Percentiles rank a stretch among this genome's conserved stretches.
These are phyloP conservation scores for Arachis stenosperma DNA, from an alignment of 306 rosid genomes.

Conservation along the genomic window DNA sequence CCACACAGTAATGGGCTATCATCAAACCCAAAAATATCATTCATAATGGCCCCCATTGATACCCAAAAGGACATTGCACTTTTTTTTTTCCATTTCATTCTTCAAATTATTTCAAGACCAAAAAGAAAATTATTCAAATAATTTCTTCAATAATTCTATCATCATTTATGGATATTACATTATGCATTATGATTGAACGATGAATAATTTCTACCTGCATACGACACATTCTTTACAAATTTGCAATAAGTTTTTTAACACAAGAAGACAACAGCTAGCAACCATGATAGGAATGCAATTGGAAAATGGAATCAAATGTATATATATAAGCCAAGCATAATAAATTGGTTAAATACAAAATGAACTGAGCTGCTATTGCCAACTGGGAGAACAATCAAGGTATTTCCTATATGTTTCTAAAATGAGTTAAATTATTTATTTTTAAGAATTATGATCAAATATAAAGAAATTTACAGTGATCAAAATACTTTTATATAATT, in stretches of 20 bases:
- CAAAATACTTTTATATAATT: no score
- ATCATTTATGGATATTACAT: not conserved
- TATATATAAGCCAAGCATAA: not conserved
- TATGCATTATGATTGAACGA: not conserved
- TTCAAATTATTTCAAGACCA: not conserved
- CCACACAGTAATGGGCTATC: no score
- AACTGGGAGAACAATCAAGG: no score
- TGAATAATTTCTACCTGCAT: not conserved
- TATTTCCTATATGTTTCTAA: no score
- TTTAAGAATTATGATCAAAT: no score
- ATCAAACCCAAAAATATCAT: no score
- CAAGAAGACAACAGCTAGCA: not conserved
- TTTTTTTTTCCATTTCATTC: not conserved
- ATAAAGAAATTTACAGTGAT: no score
- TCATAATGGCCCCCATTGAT: no score
- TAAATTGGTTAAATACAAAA: not conserved
- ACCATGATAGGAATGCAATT: constrained; percentile 8
- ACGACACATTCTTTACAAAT: not conserved
- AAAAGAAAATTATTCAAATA: not conserved
- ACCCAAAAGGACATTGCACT: no score
- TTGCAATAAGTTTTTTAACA: not conserved
- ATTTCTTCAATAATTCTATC: not conserved
- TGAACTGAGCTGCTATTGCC: no score
- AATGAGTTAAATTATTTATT: no score
- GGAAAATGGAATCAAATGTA: constrained; percentile 9